Percentiles rank a stretch among this genome's conserved stretches.
Conservation (phyloP, 208 protist genomes). For the Strigomonas oncopelti region DNA sequence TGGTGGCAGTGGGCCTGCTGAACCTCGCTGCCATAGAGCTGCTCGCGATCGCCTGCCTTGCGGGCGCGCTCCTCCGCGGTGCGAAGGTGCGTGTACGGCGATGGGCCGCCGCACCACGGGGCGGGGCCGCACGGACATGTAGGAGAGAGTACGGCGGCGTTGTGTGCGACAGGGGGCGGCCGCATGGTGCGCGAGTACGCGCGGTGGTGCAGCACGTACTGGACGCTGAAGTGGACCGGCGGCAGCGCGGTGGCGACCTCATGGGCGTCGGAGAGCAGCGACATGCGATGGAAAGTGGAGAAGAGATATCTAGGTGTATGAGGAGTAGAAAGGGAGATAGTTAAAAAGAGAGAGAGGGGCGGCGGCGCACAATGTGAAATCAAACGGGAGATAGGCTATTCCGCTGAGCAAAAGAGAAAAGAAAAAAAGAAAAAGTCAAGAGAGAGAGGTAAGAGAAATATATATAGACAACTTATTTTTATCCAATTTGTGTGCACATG, state of each 20-base stretch:
- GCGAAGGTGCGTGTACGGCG: background rate
- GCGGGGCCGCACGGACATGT: too few relatives aligned
- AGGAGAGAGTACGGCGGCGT: too few relatives aligned
- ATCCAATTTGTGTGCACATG: too few relatives aligned
- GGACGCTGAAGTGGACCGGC: slow-evolving; percentile 35
- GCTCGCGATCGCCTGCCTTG: background rate
- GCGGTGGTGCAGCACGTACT: slow-evolving; percentile 24
- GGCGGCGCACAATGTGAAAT: background rate
- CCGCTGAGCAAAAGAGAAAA: background rate
- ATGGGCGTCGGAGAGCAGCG: background rate
- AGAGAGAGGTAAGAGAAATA: slow-evolving; percentile 1
- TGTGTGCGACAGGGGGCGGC: slow-evolving; percentile 13
- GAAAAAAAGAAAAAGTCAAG: slow-evolving; percentile 4
- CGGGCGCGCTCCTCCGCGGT: background rate
- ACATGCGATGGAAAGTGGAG: background rate
- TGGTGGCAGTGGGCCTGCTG: background rate
- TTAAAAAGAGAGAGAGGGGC: background rate
- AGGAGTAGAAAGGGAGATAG: background rate
- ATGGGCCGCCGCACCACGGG: background rate
- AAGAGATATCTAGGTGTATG: background rate
- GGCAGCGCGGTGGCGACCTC: background rate
- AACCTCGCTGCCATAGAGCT: background rate
- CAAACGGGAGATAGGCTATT: background rate
- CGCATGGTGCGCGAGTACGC: slow-evolving; percentile 16
- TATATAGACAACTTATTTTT: too few relatives aligned